These are phyloP conservation scores for Pichia eremophila DNA, from an alignment of 805 yeast genomes.

Conservation along the genomic window DNA sequence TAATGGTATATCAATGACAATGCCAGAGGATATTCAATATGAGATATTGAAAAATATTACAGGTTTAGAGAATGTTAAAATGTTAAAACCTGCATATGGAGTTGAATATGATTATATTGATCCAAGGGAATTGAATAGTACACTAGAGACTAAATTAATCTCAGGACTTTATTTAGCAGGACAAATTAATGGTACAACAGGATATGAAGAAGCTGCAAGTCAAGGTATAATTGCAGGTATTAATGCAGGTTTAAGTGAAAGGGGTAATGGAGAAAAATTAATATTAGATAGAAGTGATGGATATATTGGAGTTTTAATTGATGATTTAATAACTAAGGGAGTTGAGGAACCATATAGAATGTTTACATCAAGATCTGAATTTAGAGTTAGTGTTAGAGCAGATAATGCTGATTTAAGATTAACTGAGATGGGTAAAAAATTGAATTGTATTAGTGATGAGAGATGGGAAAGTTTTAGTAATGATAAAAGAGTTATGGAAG, in stretches of 20 bases:
- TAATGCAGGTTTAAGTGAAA: conserved; percentile 68
- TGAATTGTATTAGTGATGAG: conserved; percentile 57
- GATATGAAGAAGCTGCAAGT: conserved; percentile 97
- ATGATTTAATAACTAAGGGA: conserved; percentile 90
- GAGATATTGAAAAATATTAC: conserved; percentile 67
- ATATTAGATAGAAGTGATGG: conserved; percentile 70
- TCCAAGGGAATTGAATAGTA: conserved; percentile 72
- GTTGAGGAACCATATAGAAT: conserved; percentile 95
- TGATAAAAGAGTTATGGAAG: conserved; percentile 38
- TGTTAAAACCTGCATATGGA: conserved; percentile 97
- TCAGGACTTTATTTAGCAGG: conserved; percentile 85
- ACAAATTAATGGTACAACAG: conserved; percentile 97
- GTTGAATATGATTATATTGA: conserved; percentile 96
- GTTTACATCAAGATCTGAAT: conserved; percentile 96
- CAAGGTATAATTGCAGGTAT: conserved; percentile 95
- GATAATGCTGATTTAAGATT: conserved; percentile 90
- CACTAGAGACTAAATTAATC: conserved; percentile 74
- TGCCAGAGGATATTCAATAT: conserved; percentile 90
- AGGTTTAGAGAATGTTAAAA: conserved; percentile 80
- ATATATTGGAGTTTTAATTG: conserved; percentile 84
- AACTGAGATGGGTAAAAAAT: conserved; percentile 54
- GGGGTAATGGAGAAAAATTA: conserved; percentile 27
- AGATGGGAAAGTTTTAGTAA: conserved; percentile 42
- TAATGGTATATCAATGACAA: conserved; percentile 89
- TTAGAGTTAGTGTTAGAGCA: conserved; percentile 78